Evolutionary conservation across 805 yeast species (phyloP).

Genomic region (Kuraishia capsulata): DNA sequence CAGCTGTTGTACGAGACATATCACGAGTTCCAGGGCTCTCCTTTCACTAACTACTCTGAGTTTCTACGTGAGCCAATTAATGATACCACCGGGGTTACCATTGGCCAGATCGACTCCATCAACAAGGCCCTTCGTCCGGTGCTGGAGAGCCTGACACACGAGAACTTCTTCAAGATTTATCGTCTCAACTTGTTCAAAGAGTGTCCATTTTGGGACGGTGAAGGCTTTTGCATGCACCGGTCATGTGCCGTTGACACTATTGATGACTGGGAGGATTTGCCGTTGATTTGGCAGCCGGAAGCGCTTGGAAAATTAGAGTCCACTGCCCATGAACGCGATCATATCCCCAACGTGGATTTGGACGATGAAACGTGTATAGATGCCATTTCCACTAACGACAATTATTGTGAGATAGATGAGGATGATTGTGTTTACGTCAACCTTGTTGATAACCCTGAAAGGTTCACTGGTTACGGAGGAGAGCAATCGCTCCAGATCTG

Average conservation of each 20-base stretch:
- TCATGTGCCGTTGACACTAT: conserved; percentile 86
- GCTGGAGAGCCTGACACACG: conserved; percentile 48
- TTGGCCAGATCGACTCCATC: conserved; percentile 39
- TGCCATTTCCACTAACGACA: conserved; percentile 31
- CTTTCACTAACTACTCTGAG: conserved; percentile 14
- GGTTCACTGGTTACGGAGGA: conserved; percentile 96
- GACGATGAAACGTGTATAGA: conserved; percentile 15
- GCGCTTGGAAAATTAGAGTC: conserved; percentile 47
- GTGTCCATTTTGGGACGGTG: conserved; percentile 81
- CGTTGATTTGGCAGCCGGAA: conserved; percentile 68
- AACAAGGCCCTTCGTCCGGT: conserved; percentile 46
- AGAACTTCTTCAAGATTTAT: conserved; percentile 83
- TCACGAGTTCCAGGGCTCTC: conserved; percentile 22
- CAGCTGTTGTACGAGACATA: conserved; percentile 15
- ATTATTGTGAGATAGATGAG: conserved; percentile 62
- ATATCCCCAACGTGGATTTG: conserved; percentile 17
- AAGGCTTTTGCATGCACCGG: conserved; percentile 76
- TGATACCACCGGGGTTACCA: conserved; percentile 21
- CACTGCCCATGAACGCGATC: conserved; percentile 23
- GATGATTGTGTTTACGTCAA: conserved; percentile 76
- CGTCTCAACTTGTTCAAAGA: conserved; percentile 72
- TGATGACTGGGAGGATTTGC: conserved; percentile 61
- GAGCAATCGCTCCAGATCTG: conserved; percentile 87
- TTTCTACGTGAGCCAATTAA: conserved; percentile 14
- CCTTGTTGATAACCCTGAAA: conserved; percentile 81